Percentiles rank a stretch among this genome's conserved stretches.
These are phyloP conservation scores for Trametes sanguinea DNA, from an alignment of 768 basidiomycete species.

Conservation along the genomic window DNA sequence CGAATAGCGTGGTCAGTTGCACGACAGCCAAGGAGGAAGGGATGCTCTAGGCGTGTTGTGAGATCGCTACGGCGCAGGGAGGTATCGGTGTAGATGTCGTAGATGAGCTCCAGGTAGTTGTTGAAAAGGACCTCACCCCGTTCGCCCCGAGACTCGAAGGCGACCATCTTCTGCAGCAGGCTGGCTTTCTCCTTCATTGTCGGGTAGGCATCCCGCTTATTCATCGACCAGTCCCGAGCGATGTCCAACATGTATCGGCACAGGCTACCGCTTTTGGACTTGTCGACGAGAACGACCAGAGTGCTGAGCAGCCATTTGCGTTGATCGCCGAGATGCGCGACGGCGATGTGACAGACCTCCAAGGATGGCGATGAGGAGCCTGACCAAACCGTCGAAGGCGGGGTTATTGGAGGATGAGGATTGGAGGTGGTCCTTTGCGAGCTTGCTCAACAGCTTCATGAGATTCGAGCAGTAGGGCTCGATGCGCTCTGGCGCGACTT, in stretches of 20 bases:
- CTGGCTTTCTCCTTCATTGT: slow-evolving; percentile 95
- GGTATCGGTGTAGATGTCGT: slow-evolving; percentile 92
- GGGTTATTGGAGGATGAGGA: slow-evolving; percentile 43
- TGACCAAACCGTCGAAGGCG: slow-evolving; percentile 59
- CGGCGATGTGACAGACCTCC: slow-evolving; percentile 80
- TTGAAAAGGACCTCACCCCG: slow-evolving; percentile 79
- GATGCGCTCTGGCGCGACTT: slow-evolving; percentile 77
- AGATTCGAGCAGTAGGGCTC: slow-evolving; percentile 76
- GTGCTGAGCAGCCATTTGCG: slow-evolving; percentile 77
- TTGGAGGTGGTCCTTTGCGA: slow-evolving; percentile 86
- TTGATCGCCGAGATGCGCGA: slow-evolving; percentile 85
- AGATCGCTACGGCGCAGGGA: slow-evolving; percentile 86
- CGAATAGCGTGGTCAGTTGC: slow-evolving; percentile 78
- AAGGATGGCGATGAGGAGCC: slow-evolving; percentile 79
- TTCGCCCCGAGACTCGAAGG: slow-evolving; percentile 79
- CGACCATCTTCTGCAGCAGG: slow-evolving; percentile 84
- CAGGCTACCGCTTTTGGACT: slow-evolving; percentile 77
- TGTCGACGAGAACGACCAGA: slow-evolving; percentile 82
- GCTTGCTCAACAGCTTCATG: slow-evolving; percentile 81
- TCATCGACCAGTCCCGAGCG: slow-evolving; percentile 86
- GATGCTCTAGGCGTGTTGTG: slow-evolving; percentile 88
- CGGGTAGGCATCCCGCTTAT: slow-evolving; percentile 81
- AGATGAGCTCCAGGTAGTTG: slow-evolving; percentile 84
- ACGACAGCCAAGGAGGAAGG: slow-evolving; percentile 90
- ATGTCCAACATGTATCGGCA: slow-evolving; percentile 87